phyloP scores from a whole-genome alignment of 441 rosid species.

The Populus trichocarpa region DNA sequence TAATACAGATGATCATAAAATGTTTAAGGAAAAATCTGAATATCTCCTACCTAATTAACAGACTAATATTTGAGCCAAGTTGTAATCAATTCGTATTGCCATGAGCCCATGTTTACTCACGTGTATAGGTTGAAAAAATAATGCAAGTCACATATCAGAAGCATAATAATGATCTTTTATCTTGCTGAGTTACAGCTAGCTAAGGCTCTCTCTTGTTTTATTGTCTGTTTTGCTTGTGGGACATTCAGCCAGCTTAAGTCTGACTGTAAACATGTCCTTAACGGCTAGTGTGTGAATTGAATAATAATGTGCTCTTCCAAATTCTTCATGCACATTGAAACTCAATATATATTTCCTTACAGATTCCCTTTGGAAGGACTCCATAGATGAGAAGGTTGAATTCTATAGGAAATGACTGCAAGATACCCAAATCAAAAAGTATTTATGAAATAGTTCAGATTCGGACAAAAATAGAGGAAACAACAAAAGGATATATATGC shows the following conservation, averaged over 20 bases:
- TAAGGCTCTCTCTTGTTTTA: constrained; percentile 14
- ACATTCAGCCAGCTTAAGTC: constrained; percentile 18
- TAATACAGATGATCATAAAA: not conserved
- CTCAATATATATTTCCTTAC: constrained; percentile 7
- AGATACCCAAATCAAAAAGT: not conserved
- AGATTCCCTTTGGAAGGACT: constrained; percentile 20
- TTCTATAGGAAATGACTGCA: not conserved
- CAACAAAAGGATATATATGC: not conserved
- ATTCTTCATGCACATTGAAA: constrained; percentile 19
- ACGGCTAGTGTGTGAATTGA: not conserved
- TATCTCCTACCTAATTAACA: not conserved
- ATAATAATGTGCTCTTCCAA: not conserved
- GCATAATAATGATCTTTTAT: constrained; percentile 14
- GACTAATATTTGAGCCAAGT: not conserved
- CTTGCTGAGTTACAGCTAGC: constrained; percentile 24
- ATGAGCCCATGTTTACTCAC: not conserved
- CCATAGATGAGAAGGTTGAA: not conserved
- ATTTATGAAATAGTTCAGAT: not conserved
- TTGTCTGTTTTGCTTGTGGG: constrained; percentile 21
- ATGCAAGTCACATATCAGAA: constrained; percentile 1
- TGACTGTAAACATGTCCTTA: not conserved
- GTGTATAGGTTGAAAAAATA: constrained; percentile 8
- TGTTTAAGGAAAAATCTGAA: not conserved
- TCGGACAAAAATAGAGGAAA: not conserved
- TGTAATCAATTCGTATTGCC: not conserved